Base-by-base conservation (phyloP, 129 eudicot species). In the Centella asiatica region DNA sequence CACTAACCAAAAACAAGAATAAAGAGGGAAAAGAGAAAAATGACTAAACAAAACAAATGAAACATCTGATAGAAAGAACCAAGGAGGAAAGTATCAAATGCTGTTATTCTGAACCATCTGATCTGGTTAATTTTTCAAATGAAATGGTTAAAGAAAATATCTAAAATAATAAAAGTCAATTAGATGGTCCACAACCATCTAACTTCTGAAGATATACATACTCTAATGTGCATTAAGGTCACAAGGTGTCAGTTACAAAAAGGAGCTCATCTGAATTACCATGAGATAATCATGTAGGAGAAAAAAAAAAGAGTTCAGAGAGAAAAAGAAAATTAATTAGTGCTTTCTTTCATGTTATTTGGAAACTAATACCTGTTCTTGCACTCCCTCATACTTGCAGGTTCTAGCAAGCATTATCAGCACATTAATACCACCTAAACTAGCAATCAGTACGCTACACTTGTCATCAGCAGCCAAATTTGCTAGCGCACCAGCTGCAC, bases 381-480 rank as follows among this genome's bases (percentile, higher is more conserved):
- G 99, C 46, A 93, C 96, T 34, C 95, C 99, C 58, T 87, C 90
- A 24, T 78, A 83, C 69, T 87, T 87, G 88, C 84, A 82, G 66
- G 39, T 85, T 28, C 83, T 86, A 60, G 92, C 96, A 48, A 93
- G 95, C 39, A 68, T 85, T 46, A 84, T 92, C 77, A 93, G 77
- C 64, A 96, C 99, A 76, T 78, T 87, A 26, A 93, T 80, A 74
- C 99, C 99, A 58, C 99, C 89, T 28, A 76, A 86, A 2, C 64
- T 48, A 71, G 96, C 95, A 69, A 93, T 83, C 72, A 84, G 86
- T 85, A 82, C 80, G 78, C 96, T 93, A 76, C 88, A 93, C 54
- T 85, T 93, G 61, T 87, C 95, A 82, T 93, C 96, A 31, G 88
- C 99, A 0, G 96, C 99, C 76, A 93, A 80, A 72, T 93, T 93